Evolutionary conservation across 805 yeast species (phyloP).

Genomic region (Monosporozyma unispora): DNA sequence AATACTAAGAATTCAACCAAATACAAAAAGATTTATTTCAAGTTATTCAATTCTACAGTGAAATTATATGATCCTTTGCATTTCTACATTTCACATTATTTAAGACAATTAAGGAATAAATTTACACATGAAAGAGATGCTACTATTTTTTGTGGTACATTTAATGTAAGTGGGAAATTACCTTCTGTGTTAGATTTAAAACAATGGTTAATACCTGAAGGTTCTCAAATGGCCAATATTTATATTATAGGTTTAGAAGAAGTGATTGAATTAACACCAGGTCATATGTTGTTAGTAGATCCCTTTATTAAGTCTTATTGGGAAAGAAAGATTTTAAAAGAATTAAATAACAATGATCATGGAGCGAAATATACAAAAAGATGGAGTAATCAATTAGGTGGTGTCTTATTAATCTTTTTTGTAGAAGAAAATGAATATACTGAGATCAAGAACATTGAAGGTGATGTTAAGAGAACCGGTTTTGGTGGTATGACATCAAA

Average conservation of each 20-base stretch:
- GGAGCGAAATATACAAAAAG: constrained; percentile 40
- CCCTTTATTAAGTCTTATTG: constrained; percentile 49
- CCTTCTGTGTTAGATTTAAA: constrained; percentile 46
- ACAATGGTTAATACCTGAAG: constrained; percentile 68
- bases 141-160: constrained; percentile 72
- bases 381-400: constrained; percentile 80
- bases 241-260: constrained; percentile 85
- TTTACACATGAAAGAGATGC: constrained; percentile 57
- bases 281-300: constrained; percentile 76
- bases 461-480: constrained; percentile 81
- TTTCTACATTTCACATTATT: constrained; percentile 66
- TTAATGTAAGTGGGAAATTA: constrained; percentile 70
- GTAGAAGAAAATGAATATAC: constrained; percentile 44
- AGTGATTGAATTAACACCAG: constrained; percentile 73
- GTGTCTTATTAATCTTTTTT: constrained; percentile 64
- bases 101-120: constrained; percentile 39
- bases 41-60: constrained; percentile 36
- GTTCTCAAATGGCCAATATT: constrained; percentile 30
- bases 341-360: constrained; percentile 33
- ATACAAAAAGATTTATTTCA: constrained; percentile 23
- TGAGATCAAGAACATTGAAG: constrained; percentile 52
- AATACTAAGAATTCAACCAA: constrained; percentile 26
- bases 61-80: constrained; percentile 80
- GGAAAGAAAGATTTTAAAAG: constrained; percentile 51
- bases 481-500: constrained; percentile 82